Evolutionary conservation across 768 basidiomycete species (phyloP), one percentile per base, ranked within the genome.

Genomic region (Leccinum disarticulatum): DNA sequence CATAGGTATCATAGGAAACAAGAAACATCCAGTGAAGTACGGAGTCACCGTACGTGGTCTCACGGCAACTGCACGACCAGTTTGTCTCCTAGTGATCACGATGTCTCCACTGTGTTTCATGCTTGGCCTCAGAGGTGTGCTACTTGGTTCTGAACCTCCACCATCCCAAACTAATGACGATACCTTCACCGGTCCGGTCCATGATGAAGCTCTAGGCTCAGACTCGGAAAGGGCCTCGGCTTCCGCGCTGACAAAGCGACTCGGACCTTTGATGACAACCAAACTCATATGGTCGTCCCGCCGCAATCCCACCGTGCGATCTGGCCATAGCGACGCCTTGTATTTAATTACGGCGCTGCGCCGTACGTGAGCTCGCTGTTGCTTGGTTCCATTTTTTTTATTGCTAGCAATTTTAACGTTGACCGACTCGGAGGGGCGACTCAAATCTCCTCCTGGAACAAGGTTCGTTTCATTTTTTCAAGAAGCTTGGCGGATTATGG

Each of bases 91-190:
- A 27, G 11, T n/a, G n/a, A 31, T 22, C 30, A 19, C 7, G 33
- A 10, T 58, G 41, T 46, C 8, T 58, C 35, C 43, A 70, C 5
- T 10, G 33, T 38, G 43, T 64, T 43, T 55, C 60, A 47, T 13
- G 36, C 7, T 38, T 51, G 54, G 52, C 43, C 46, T 58, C 56
- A 50, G 57, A 56, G 33, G 33, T 33, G 10, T 14, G 33, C 52
- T 51, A 36, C 22, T 63, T 67, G 61, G 30, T 57, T 56, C 55
- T 38, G 49, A 61, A 58, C 61, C 38, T 41, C 56, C 61, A 60
- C 36, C 57, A 50, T 62, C 60, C 41, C 52, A 46, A 46, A 19
- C 4, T 5, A 57, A 49, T 55, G 41, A 31, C 57, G 19, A 48
- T 48, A 41, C 22, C 49, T 19, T 55, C 48, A 22, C 11, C 17